Base-by-base conservation (phyloP, 2,329 filamentous ascomycete species). In the Fusarium ambrosium region DNA sequence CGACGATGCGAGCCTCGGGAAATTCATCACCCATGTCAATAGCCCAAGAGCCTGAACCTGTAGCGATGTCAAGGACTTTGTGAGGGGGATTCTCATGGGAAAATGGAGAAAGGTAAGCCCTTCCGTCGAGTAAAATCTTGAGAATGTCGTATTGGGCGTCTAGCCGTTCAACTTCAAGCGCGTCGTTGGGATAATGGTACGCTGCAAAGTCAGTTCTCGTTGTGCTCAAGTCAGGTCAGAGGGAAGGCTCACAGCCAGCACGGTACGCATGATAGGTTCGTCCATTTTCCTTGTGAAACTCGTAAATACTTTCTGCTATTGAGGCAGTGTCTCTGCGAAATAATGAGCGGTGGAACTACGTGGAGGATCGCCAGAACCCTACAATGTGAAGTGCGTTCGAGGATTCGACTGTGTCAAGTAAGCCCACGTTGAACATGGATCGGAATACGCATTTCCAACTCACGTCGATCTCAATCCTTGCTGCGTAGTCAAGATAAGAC, bases 161-260 rank as follows among this genome's bases (percentile, higher is more conserved):
- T 22, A 32, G 22, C 10, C 61, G 61, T 41, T 63, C 61, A 16
- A 55, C 45, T 27, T 63, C 61, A 22, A 51, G 14, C 1, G 53
- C 11, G 6, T 63, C 61, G 18, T 63, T 63, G n/a, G 61, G 61
- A 36, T 55, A 63, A 16, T 36, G 45, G n/a, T 63, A 63, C 20
- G 61, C 61, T 63, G 16, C 16, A 9, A 48, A 9, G 43, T 51
- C 5, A 36, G 32, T 48, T 9, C 22, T 6, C 22, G 16, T 27
- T 34, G 32, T 13, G 22, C 22, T 48, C 43, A 27, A 27, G 22
- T 10, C 24, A 5, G 22, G 2, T 18, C 8, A 8, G 43, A 10
- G n/a, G 9, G 43, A 27, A 6, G 32, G 13, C 22, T 48, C 16
- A 48, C 43, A 48, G 43, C 43, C 43, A 8, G 43, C 43, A 27